Evolutionary conservation across 2,329 filamentous ascomycete genomes (phyloP).

Genomic region (Colletotrichum kahawae): DNA sequence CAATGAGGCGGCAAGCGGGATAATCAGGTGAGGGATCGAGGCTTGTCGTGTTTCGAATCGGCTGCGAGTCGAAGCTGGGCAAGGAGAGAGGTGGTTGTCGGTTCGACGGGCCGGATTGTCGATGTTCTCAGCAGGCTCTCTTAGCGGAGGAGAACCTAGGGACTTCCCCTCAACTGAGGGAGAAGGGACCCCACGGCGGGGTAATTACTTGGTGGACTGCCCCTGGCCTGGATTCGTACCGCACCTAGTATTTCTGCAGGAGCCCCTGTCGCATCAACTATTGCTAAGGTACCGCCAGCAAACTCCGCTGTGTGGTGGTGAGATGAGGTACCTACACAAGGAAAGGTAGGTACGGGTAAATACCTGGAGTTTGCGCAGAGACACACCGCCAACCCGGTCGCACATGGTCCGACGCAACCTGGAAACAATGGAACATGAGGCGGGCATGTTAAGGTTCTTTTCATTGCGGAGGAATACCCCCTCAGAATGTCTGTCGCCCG

Average conservation of each 20-base stretch:
- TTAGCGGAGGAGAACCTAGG: not conserved
- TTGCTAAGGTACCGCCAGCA: not conserved
- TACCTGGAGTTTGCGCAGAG: not conserved
- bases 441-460: not conserved
- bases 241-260: not conserved
- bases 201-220: not conserved
- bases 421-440: not conserved
- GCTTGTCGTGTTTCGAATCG: constrained; percentile 15
- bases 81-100: constrained; percentile 23
- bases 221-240: not conserved
- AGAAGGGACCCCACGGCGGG: constrained; percentile 22
- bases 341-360: not conserved
- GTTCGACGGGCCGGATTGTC: constrained; percentile 40
- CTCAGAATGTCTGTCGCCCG: not conserved
- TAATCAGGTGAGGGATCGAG: constrained; percentile 11
- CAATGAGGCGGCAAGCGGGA: not conserved
- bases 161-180: not conserved
- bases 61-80: not conserved
- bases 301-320: not conserved
- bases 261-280: not conserved
- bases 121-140: not conserved
- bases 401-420: not conserved
- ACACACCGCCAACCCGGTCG: not conserved
- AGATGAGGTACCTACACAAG: not conserved
- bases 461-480: not conserved